Percentiles rank a stretch among this genome's conserved stretches.
Evolutionary conservation across 495 filamentous ascomycete genomes (phyloP).

Genomic region (Talaromyces borbonicus): DNA sequence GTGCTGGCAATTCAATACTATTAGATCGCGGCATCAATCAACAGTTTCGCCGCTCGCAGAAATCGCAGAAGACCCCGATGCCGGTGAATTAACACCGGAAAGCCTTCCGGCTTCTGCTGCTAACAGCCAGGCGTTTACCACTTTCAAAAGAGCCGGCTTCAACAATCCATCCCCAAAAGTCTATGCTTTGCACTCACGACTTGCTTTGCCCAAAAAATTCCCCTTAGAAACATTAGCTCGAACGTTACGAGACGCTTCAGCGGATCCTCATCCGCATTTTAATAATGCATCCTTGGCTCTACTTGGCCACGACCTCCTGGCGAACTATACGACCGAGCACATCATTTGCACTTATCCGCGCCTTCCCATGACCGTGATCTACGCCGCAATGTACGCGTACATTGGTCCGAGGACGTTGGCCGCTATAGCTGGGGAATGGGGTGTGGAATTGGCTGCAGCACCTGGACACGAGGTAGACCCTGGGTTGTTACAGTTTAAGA

Average conservation of each 20-base stretch:
- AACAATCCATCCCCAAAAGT: constrained; percentile 69
- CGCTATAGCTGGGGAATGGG: constrained; percentile 71
- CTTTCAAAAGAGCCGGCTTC: constrained; percentile 25
- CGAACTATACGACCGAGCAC: constrained; percentile 79
- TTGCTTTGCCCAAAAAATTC: constrained; percentile 69
- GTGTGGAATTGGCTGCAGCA: constrained; percentile 70
- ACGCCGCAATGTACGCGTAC: constrained; percentile 75
- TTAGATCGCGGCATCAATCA: constrained; percentile 29
- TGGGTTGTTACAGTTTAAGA: constrained; percentile 75
- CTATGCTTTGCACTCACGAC: constrained; percentile 83
- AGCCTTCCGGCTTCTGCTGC: constrained; percentile 7
- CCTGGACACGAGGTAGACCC: constrained; percentile 90
- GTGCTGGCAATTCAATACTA: constrained; percentile 32
- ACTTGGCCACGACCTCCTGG: constrained; percentile 71
- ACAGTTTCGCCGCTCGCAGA: constrained; percentile 25
- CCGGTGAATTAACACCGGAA: constrained; percentile 13
- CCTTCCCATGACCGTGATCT: constrained; percentile 72
- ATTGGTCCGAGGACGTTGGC: constrained; percentile 60
- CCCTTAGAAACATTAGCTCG: constrained; percentile 81
- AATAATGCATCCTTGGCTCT: constrained; percentile 76
- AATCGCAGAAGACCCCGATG: constrained; percentile 14
- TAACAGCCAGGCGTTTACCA: constrained; percentile 48
- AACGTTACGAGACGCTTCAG: constrained; percentile 72
- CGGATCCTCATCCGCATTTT: constrained; percentile 62
- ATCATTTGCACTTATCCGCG: constrained; percentile 82